Conservation (phyloP, 2,329 filamentous ascomycete species). For the Madurella mycetomatis region DNA sequence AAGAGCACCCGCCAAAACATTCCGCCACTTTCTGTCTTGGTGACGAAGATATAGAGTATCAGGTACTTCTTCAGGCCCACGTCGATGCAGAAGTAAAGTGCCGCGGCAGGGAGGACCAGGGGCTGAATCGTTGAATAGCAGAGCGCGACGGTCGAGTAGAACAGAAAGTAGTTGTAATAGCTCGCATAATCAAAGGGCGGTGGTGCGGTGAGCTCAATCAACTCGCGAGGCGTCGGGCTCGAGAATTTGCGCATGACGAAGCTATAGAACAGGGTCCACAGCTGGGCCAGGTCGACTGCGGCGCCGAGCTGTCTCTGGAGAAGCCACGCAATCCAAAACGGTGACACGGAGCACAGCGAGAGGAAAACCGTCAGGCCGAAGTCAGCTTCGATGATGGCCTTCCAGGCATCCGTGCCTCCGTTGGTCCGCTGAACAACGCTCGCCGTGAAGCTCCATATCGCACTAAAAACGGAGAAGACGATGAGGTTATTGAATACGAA, state of each 20-base stretch:
- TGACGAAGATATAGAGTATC: conserved; percentile 89
- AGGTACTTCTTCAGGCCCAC: conserved; percentile 92
- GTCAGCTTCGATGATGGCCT: conserved; percentile 60
- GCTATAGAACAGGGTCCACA: conserved; percentile 77
- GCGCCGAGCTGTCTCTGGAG: conserved; percentile 90
- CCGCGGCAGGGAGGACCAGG: conserved; percentile 77
- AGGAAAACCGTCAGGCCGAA: conserved; percentile 62
- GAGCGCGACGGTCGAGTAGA: conserved; percentile 84
- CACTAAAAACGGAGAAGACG: conserved; percentile 88
- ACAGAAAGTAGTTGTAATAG: conserved; percentile 98
- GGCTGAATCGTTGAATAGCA: conserved; percentile 84
- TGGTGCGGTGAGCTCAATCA: conserved; percentile 90
- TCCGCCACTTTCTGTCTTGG: conserved; percentile 93
- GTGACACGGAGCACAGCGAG: conserved; percentile 75
- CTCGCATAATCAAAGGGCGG: conserved; percentile 90
- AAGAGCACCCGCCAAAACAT: conserved; percentile 87
- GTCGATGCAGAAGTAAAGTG: conserved; percentile 85
- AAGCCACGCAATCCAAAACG: conserved; percentile 93
- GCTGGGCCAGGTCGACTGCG: conserved; percentile 86
- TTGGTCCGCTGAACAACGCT: conserved; percentile 57
- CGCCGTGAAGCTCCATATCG: conserved; percentile 69
- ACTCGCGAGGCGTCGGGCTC: conserved; percentile 80
- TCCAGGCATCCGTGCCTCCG: conserved; percentile 58
- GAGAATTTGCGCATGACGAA: conserved; percentile 82
- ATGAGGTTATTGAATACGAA: conserved; percentile 97